Evolutionary conservation across 176 grass and related monocot genomes (phyloP).

Genomic region (Aegilops sharonensis): DNA sequence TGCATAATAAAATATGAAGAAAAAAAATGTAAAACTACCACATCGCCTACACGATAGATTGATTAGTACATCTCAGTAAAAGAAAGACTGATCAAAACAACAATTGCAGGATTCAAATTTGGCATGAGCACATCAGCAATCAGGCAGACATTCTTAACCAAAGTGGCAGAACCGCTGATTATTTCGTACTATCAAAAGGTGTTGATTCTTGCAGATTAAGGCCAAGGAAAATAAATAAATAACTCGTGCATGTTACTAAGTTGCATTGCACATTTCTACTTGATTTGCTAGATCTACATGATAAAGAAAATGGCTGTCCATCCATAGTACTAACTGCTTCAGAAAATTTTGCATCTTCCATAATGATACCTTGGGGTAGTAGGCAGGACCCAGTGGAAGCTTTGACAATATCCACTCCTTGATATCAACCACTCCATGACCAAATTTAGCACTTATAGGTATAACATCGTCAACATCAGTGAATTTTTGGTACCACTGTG

Average conservation of each 20-base stretch:
- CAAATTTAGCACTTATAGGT: conserved; percentile 98
- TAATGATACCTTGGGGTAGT: conserved; percentile 84
- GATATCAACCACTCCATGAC: conserved; percentile 78
- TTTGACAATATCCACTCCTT: conserved; percentile 96
- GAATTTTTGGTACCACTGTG: conserved; percentile 88
- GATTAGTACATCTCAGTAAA: background rate
- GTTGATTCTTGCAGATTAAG: background rate
- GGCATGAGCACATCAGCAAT: background rate
- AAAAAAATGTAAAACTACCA: conserved; percentile 4
- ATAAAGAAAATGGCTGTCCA: background rate
- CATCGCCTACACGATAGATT: background rate
- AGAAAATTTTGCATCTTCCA: background rate
- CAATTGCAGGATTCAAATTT: background rate
- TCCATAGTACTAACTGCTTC: background rate
- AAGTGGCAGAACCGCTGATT: background rate
- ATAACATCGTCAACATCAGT: conserved; percentile 85
- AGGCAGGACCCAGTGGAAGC: conserved; percentile 81
- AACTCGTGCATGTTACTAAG: background rate
- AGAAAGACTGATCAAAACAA: background rate
- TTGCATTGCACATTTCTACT: background rate
- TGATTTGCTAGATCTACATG: background rate
- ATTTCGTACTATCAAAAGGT: background rate
- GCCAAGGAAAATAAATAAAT: background rate
- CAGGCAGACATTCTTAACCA: background rate
- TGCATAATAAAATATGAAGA: background rate